Percentiles rank a stretch among this genome's conserved stretches.
Evolutionary conservation across 2,329 filamentous ascomycete species (phyloP).

Genomic region (Pseudomassariella vexata): DNA sequence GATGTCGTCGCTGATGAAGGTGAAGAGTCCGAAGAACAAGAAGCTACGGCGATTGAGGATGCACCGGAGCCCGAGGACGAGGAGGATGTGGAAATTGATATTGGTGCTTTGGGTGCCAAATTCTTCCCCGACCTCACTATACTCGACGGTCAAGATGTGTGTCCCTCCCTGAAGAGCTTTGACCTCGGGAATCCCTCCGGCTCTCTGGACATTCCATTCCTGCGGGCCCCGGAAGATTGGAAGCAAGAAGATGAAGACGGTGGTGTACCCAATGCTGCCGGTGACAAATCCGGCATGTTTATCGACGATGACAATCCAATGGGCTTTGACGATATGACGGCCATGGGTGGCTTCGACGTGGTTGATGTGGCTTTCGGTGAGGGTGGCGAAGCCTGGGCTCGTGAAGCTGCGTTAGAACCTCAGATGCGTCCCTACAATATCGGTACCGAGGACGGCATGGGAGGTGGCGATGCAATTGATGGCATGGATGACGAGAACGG

Average conservation of each 20-base stretch:
- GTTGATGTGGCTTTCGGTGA: slow-evolving; percentile 83
- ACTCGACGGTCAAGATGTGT: slow-evolving; percentile 85
- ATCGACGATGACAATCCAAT: slow-evolving; percentile 81
- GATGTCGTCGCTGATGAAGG: slow-evolving; percentile 30
- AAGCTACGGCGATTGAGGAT: slow-evolving; percentile 29
- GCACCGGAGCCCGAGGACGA: slow-evolving; percentile 37
- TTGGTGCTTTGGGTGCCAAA: slow-evolving; percentile 64
- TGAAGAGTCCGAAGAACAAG: slow-evolving; percentile 30
- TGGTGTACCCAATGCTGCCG: slow-evolving; percentile 43
- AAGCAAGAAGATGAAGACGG: slow-evolving; percentile 59
- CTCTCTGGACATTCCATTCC: slow-evolving; percentile 82
- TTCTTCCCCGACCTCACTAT: slow-evolving; percentile 79
- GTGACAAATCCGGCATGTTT: slow-evolving; percentile 72
- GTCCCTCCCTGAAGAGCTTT: slow-evolving; percentile 89
- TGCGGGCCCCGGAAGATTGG: slow-evolving; percentile 87
- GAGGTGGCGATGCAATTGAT: slow-evolving; percentile 45
- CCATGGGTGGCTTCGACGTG: slow-evolving; percentile 64
- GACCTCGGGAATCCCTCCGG: slow-evolving; percentile 83
- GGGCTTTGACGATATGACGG: slow-evolving; percentile 76
- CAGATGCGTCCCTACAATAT: slow-evolving; percentile 76
- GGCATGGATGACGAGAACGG: slow-evolving; percentile 59
- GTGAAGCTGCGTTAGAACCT: slow-evolving; percentile 78
- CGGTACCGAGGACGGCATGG: slow-evolving; percentile 48
- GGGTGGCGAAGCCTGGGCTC: slow-evolving; percentile 92
- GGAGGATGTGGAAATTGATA: slow-evolving; percentile 70